These are phyloP conservation scores for Letharia columbiana DNA, from an alignment of 495 filamentous ascomycete species.

Conservation along the genomic window DNA sequence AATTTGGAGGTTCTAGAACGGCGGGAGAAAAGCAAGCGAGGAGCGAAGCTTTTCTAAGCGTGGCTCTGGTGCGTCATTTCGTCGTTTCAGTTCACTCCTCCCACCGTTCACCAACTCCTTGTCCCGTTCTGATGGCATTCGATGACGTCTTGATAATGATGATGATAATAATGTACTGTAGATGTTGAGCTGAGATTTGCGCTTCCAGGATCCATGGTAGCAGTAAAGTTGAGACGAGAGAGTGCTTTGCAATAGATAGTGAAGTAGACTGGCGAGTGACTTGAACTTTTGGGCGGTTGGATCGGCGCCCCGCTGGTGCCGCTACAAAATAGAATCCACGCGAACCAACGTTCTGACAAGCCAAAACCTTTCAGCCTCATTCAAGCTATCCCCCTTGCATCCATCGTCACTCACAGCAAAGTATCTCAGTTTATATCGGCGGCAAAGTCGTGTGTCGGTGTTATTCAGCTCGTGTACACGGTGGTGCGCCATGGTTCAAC, in stretches of 20 bases:
- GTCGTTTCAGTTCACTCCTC: too few species aligned
- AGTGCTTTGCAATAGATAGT: too few species aligned
- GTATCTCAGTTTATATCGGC: too few species aligned
- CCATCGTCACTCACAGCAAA: background rate
- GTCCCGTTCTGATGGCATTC: too few species aligned
- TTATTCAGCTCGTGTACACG: conserved; percentile 4
- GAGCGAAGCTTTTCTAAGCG: background rate
- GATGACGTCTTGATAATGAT: too few species aligned
- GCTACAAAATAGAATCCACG: background rate
- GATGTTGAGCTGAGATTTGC: too few species aligned
- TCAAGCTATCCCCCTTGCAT: conserved; percentile 2
- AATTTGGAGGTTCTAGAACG: background rate
- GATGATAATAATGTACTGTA: too few species aligned
- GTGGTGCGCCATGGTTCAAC: background rate
- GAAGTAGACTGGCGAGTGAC: too few species aligned
- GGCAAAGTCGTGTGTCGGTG: conserved; percentile 3
- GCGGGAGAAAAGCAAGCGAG: background rate
- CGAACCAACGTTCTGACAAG: background rate
- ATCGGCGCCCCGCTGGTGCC: conserved; percentile 13
- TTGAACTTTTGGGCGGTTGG: background rate
- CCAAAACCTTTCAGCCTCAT: conserved; percentile 3
- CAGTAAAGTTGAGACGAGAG: too few species aligned
- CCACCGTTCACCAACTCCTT: too few species aligned
- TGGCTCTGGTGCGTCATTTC: background rate
- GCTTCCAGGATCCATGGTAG: too few species aligned